Base-by-base conservation (phyloP, 352 stramenopile genomes). In the Phytopythium vexans region DNA sequence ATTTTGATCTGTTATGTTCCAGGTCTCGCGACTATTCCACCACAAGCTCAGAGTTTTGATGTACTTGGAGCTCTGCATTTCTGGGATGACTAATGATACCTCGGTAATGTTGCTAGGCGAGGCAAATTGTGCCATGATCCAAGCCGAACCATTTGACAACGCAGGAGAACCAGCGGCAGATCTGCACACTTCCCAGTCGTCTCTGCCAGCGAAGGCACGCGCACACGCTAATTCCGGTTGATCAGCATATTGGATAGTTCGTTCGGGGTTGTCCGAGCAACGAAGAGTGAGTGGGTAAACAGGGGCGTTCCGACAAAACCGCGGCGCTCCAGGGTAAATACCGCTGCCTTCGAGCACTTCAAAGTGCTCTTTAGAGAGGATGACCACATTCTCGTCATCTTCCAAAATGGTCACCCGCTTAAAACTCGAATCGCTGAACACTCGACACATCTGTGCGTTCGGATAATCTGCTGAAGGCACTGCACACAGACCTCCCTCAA, bases 341-440 rank as follows among this genome's bases (percentile, higher is more conserved):
- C 46, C 48, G 34, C 74, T 87, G 33, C 80, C 80, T 72, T 91
- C 80, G 15, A 73, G 54, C 7, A 90, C 49, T 4, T 59, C 40
- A 14, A 90, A 39, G 5, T 54, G 21, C 11, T 66, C 60, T 8
- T 68, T 65, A 0, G 80, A 87, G 12, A 91, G 60, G 1, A 87
- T 56, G 0, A 91, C 55, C 35, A 66, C 70, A 41, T 77, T 87
- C 38, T 87, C 74, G 16, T 91, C 80, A 50, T 91, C 80, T 41
- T 91, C 80, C 10, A 70, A 39, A 7, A 89, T 65, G 0, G 55
- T 56, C 1, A 91, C 60, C 1, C 54, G 44, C 43, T 88, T 88
- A 7, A 86, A 56, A 38, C 72, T 76, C 5, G 70, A 74, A 1
- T 67, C 66, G 16, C 70, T 83, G 34, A 88, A 88, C 5, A 86